Percentiles rank a stretch among this genome's conserved stretches.
These are phyloP conservation scores for Pseudophaeomoniella oleicola DNA, from an alignment of 2,329 filamentous ascomycete genomes.

Conservation along the genomic window DNA sequence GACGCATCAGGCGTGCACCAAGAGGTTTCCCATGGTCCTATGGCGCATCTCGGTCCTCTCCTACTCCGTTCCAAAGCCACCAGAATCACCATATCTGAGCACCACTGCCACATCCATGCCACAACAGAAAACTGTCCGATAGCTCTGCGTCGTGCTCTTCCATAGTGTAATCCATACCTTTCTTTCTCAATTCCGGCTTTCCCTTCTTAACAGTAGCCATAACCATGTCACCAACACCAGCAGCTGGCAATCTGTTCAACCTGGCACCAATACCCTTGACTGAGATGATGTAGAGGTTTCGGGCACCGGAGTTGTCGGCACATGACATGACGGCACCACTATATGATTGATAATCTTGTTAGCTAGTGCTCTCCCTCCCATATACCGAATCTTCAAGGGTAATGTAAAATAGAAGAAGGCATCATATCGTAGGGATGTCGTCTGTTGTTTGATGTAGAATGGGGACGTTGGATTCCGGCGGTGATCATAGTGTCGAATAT, in stretches of 20 bases:
- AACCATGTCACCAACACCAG: constrained; percentile 98
- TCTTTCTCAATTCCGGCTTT: constrained; percentile 99
- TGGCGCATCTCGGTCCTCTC: no score
- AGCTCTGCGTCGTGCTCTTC: no score
- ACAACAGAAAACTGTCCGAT: no score
- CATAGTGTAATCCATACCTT: constrained; percentile 33
- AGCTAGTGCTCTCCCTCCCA: no score
- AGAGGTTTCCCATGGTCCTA: no score
- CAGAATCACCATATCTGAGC: no score
- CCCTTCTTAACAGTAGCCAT: constrained; percentile 99
- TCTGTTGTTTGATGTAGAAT: constrained; percentile 2
- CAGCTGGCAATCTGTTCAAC: constrained; percentile 92
- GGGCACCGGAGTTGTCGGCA: constrained; percentile 97
- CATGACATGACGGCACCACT: constrained; percentile 99
- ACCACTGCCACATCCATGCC: no score
- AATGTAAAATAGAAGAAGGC: background rate
- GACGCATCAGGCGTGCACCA: no score
- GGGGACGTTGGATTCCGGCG: constrained; percentile 3
- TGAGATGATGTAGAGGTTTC: constrained; percentile 99
- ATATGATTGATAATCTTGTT: no score
- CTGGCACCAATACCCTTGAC: constrained; percentile 97
- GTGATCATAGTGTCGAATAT: no score
- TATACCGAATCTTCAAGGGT: constrained; percentile 1
- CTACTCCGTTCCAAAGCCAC: no score
- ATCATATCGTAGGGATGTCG: constrained; percentile 4